Evolutionary conservation across 192 early-diverging fungal species (phyloP).

Genomic region (Mortierella antarctica): DNA sequence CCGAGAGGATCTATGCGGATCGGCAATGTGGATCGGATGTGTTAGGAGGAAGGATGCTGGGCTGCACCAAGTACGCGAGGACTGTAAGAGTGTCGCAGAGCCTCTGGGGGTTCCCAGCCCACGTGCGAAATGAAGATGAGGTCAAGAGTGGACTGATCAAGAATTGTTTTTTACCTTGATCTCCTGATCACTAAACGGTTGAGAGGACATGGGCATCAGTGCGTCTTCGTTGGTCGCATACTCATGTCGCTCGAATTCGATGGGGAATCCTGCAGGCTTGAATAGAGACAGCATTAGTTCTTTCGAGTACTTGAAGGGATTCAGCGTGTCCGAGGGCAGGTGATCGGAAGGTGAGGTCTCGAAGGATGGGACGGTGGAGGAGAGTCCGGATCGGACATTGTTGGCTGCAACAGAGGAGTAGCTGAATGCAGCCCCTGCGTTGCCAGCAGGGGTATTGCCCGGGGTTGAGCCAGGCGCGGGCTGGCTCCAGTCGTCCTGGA

Average conservation of each 20-base stretch:
- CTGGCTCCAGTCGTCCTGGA: slow-evolving; percentile 27
- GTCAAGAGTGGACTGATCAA: neutral
- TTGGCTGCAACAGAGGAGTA: slow-evolving; percentile 43
- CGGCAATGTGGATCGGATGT: neutral
- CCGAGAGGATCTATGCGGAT: slow-evolving; percentile 32
- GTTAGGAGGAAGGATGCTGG: neutral
- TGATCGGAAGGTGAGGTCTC: slow-evolving; percentile 5
- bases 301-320: slow-evolving; percentile 76
- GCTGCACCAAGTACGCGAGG: too few species aligned
- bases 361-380: neutral
- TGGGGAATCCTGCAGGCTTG: slow-evolving; percentile 65
- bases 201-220: slow-evolving; percentile 69
- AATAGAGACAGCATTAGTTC: slow-evolving; percentile 82
- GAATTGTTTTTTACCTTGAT: slow-evolving; percentile 53
- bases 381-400: slow-evolving; percentile 32
- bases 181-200: slow-evolving; percentile 68
- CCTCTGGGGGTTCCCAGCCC: too few species aligned
- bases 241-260: slow-evolving; percentile 74
- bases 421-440: slow-evolving; percentile 25
- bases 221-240: slow-evolving; percentile 71
- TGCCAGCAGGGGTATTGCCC: neutral
- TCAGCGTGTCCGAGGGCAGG: slow-evolving; percentile 46
- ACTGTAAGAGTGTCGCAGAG: too few species aligned
- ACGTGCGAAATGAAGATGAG: too few species aligned
- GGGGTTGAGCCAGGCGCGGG: neutral